Evolutionary conservation across 2,329 filamentous ascomycete genomes (phyloP), one percentile per base, ranked within the genome.

Genomic region (Cyclaneusma minus): DNA sequence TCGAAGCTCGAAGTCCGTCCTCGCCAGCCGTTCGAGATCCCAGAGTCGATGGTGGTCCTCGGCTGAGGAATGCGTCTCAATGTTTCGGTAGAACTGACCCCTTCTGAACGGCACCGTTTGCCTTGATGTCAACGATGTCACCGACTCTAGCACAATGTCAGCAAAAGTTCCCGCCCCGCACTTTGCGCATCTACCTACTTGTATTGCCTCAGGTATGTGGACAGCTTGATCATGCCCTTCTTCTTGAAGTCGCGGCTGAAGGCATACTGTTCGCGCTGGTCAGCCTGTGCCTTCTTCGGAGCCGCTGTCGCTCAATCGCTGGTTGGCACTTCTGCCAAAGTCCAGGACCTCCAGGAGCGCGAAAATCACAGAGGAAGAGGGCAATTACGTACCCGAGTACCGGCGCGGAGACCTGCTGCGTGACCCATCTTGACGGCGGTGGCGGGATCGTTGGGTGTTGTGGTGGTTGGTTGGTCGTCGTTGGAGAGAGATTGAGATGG

Each of bases 41-140:
- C 13, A 10, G 5, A 15, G 20, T 6, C 18, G 12, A 15, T 24
- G 16, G 10, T 24, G 27, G 20, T 27, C 6, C 17, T 24, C 25
- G 22, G 14, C 22, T 14, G 6, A 24, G 29, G 17, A 24, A 29
- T 28, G 28, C 21, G 22, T 33, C 31, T 27, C 31, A 32, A 31
- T 34, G 34, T 38, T 43, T 31, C 36, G 35, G 39, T 42, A 35
- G 48, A 64, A 45, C 76, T 74, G 66, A 89, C 80, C 84, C 85
- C 75, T 93, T 92, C 69, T 93, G 85, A 42, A 91, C 80, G 54
- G 84, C 89, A 78, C 85, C 89, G 68, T 98, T 95, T 55, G 80
- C 81, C 65, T 92, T 91, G 59, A 98, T 83, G 58, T 98, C 89
- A 54, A 98, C 89, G 49, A 95, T 94, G 55, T 98, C 89, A 60